Evolutionary conservation across 768 basidiomycete genomes (phyloP).

Genomic region (Mycena floridula): DNA sequence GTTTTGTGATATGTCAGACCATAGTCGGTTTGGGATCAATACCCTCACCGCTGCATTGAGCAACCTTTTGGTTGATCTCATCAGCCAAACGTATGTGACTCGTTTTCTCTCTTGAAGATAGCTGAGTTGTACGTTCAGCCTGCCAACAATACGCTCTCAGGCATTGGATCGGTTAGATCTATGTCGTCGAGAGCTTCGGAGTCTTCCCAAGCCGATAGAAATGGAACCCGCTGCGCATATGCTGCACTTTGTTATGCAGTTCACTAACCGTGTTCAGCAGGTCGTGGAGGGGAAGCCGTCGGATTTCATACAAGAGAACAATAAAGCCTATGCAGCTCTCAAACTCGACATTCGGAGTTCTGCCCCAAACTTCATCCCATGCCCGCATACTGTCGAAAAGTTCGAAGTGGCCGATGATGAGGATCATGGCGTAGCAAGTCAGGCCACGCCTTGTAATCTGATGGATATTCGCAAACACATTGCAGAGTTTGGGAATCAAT

Average conservation of each 20-base stretch:
- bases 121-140: neutral
- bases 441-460: too few species aligned
- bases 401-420: constrained; percentile 12
- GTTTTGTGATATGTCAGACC: neutral
- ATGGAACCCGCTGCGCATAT: constrained; percentile 13
- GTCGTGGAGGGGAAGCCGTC: constrained; percentile 3
- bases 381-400: constrained; percentile 2
- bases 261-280: constrained; percentile 9
- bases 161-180: too few species aligned
- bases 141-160: neutral
- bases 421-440: constrained; percentile 10
- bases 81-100: neutral
- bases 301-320: neutral
- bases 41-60: neutral
- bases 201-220: neutral
- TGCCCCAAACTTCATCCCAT: neutral
- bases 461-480: constrained; percentile 27
- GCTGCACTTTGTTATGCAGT: constrained; percentile 11
- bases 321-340: neutral
- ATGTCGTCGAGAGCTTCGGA: neutral
- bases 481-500: constrained; percentile 19
- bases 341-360: neutral
- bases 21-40: neutral
- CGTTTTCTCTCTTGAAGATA: neutral
- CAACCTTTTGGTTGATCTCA: neutral